Evolutionary conservation across 139 green algal species (phyloP).

Genomic region (Astrephomene gubernaculifera): DNA sequence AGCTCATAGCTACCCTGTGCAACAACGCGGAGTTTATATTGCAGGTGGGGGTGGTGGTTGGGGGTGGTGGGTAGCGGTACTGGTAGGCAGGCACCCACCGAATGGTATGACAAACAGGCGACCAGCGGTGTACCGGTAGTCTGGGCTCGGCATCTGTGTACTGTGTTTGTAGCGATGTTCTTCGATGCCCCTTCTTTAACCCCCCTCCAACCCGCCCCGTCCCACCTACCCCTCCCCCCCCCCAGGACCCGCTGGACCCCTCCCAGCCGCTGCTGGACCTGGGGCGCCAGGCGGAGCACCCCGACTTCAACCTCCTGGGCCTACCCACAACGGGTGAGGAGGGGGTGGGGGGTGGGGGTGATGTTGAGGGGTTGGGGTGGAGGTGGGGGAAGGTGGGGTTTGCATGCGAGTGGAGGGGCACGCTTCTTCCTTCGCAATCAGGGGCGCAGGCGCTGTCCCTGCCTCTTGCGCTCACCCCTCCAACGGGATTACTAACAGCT

Average conservation of each 20-base stretch:
- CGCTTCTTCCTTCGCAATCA: too few relatives aligned
- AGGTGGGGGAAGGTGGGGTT: too few relatives aligned
- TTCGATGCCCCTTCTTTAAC: background rate
- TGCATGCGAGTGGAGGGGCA: too few relatives aligned
- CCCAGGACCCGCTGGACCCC: slow-evolving; percentile 57
- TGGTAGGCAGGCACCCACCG: too few relatives aligned
- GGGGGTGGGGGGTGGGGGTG: background rate
- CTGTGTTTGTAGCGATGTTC: too few relatives aligned
- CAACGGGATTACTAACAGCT: too few relatives aligned
- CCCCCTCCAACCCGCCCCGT: background rate
- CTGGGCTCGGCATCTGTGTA: too few relatives aligned
- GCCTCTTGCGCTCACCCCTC: too few relatives aligned
- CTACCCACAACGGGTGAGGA: slow-evolving; percentile 49
- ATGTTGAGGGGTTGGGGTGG: too few relatives aligned
- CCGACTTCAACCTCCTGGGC: slow-evolving; percentile 81
- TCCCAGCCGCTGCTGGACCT: slow-evolving; percentile 50
- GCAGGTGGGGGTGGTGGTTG: background rate
- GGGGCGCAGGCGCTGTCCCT: too few relatives aligned
- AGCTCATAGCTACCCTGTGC: slow-evolving; percentile 75
- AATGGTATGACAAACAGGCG: too few relatives aligned
- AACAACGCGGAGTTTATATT: slow-evolving; percentile 83
- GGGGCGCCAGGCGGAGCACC: slow-evolving; percentile 51
- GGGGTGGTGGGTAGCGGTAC: background rate
- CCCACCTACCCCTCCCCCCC: background rate
- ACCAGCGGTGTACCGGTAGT: too few relatives aligned